Conservation (phyloP, 148 eudicot species). For the Simmondsia chinensis region DNA sequence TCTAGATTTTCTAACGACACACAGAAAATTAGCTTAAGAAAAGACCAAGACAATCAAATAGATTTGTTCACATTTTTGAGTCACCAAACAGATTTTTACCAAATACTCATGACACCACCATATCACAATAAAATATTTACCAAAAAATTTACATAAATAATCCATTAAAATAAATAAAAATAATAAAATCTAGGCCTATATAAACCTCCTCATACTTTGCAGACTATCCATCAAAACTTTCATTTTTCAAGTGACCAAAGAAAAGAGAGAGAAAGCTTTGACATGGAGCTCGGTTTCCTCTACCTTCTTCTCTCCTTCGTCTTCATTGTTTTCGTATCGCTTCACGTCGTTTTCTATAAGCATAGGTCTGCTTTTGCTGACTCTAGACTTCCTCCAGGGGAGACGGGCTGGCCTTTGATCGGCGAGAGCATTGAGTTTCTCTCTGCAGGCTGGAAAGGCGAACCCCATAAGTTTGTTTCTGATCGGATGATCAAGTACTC, state of each 20-base stretch:
- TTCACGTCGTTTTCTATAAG: conserved; percentile 9
- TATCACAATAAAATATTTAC: too few species aligned
- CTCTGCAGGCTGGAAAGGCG: conserved; percentile 20
- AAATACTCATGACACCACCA: too few species aligned
- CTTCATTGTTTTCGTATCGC: conserved; percentile 9
- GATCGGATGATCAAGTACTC: conserved; percentile 20
- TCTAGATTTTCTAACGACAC: too few species aligned
- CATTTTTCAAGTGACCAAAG: background rate
- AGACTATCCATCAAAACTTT: too few species aligned
- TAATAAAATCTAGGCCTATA: too few species aligned
- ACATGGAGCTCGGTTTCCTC: conserved; percentile 16
- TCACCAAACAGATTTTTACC: too few species aligned
- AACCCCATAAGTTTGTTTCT: conserved; percentile 20
- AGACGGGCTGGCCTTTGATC: conserved; percentile 24
- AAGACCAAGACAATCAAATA: too few species aligned
- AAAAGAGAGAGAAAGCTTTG: background rate
- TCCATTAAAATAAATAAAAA: too few species aligned
- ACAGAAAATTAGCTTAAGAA: too few species aligned
- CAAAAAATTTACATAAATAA: too few species aligned
- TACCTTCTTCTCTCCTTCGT: conserved; percentile 11
- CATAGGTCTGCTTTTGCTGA: background rate
- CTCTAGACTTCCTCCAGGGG: conserved; percentile 29
- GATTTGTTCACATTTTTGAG: too few species aligned
- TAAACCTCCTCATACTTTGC: too few species aligned
- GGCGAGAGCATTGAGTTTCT: conserved; percentile 34